Evolutionary conservation across 345 rosid species (phyloP), one percentile per base, ranked within the genome.

Genomic region (Gossypium raimondii): DNA sequence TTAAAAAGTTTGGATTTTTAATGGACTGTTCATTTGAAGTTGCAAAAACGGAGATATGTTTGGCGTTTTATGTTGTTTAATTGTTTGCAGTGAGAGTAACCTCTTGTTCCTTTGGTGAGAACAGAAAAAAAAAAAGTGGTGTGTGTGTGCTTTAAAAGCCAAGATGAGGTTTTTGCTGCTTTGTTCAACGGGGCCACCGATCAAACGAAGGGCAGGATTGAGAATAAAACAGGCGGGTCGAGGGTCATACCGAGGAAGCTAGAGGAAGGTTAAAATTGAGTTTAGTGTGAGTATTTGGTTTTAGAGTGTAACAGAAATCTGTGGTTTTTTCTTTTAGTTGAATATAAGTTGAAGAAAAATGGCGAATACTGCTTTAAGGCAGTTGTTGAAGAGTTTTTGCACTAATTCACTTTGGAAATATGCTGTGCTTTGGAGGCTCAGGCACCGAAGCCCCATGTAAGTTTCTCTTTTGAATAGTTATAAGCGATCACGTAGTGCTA

Each of bases 181-280:
- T 45, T 77, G 80, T 67, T 82, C 84, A 53, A 79, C 73, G 17
- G 86, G 86, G 59, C 89, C 88, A 50, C 89, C 87, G 70, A 78
- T 80, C 50, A 86, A 83, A 77, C 82, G 85, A 72, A 78, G 84
- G 73, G 89, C 89, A 13, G 86, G 88, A 12, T 60, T 60, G 64
- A 60, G 41, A 60, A 60, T 60, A 24, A 59, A 59, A 59, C 63
- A 59, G 41, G 88, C 93, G 9, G 93, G 93, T 11, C 67, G 91
- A 78, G 87, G 91, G 29, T 89, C 91, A 41, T 87, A 87, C 60
- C 79, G 88, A 10, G 93, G 85, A 34, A 83, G 91, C 72, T 89
- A 89, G 87, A 71, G 73, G 38, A 61, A 4, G 27, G 16, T 61
- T 41, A 56, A 53, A 22, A 65, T 74, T 74, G 62, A 73, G 24